phyloP scores from a whole-genome alignment of 2,329 filamentous ascomycete genomes.

The Apiospora marii region DNA sequence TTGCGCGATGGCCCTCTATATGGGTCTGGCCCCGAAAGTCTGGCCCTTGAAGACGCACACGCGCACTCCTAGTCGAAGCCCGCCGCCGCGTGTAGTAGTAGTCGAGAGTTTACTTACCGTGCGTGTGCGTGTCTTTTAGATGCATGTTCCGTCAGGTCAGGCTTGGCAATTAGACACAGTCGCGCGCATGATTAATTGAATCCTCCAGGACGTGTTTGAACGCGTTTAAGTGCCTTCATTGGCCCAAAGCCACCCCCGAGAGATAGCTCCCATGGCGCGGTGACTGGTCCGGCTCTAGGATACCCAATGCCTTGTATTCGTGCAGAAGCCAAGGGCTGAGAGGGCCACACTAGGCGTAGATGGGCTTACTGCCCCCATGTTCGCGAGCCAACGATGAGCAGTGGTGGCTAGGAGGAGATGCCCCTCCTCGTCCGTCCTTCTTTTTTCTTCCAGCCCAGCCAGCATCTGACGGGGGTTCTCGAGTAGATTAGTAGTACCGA shows the following conservation, averaged over 20 bases:
- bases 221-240: constrained; percentile 47
- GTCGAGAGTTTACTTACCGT: constrained; percentile 10
- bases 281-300: constrained; percentile 36
- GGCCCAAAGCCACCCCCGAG: constrained; percentile 36
- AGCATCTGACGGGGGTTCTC: constrained; percentile 16
- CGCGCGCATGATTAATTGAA: constrained; percentile 51
- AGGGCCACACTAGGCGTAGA: constrained; percentile 35
- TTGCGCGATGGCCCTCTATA: constrained; percentile 6
- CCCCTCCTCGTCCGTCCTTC: neutral
- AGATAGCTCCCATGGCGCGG: constrained; percentile 36
- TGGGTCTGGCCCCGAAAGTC: constrained; percentile 15
- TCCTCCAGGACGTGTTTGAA: constrained; percentile 46
- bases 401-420: constrained; percentile 18
- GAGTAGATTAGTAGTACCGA: constrained; percentile 20
- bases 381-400: constrained; percentile 25
- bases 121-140: neutral
- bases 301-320: constrained; percentile 39
- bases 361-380: constrained; percentile 10
- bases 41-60: constrained; percentile 7
- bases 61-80: constrained; percentile 12
- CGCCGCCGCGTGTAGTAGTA: neutral
- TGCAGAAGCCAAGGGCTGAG: constrained; percentile 43
- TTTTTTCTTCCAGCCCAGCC: constrained; percentile 16
- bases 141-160: constrained; percentile 24
- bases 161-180: constrained; percentile 36